Percentiles rank a stretch among this genome's conserved stretches.
phyloP scores from a whole-genome alignment of 257 asterid species.

The Perilla frutescens region DNA sequence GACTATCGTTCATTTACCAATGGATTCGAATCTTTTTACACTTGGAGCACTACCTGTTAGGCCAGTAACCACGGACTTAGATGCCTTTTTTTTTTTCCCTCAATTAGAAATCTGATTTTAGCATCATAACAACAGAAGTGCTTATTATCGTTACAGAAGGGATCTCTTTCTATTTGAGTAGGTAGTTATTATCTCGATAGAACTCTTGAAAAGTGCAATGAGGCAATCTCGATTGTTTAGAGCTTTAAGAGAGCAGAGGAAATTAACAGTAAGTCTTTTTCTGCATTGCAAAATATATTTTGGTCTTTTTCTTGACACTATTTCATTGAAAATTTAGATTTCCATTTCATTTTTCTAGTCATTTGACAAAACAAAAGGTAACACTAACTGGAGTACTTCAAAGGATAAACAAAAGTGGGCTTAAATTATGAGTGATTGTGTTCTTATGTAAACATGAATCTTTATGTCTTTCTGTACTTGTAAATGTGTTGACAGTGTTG shows the following conservation, averaged over 20 bases:
- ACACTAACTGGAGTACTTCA: background rate
- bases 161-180: background rate
- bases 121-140: background rate
- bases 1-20: background rate
- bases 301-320: background rate
- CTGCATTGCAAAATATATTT: background rate
- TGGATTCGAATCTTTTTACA: background rate
- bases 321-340: background rate
- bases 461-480: background rate
- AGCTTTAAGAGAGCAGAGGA: background rate
- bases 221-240: background rate
- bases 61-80: background rate
- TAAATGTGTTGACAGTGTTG: conserved; percentile 6
- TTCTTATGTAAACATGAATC: background rate
- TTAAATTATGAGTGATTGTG: background rate
- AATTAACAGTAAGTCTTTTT: background rate
- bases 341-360: background rate
- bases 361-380: background rate
- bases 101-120: background rate
- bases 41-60: background rate
- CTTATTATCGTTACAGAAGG: background rate
- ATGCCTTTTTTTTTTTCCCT: conserved; percentile 8
- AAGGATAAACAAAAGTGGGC: background rate
- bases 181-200: background rate
- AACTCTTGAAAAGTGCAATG: background rate